Evolutionary conservation across 2,329 filamentous ascomycete genomes (phyloP).

Genomic region (Blastomyces gilchristii): DNA sequence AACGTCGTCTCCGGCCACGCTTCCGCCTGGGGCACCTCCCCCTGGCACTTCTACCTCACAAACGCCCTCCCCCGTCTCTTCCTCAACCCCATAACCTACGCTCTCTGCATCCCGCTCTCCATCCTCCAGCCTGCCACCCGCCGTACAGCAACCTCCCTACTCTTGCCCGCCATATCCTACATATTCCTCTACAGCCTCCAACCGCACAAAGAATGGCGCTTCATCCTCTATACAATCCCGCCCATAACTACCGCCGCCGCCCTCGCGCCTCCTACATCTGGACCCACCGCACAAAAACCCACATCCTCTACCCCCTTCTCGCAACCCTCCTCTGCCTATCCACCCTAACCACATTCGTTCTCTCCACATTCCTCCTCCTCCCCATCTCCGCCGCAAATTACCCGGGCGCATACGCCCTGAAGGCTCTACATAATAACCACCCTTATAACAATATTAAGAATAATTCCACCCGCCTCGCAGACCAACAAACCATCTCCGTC

Average conservation of each 20-base stretch:
- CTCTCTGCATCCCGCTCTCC: constrained; percentile 40
- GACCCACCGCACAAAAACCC: constrained; percentile 52
- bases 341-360: constrained; percentile 48
- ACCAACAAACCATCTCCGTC: constrained; percentile 27
- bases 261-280: constrained; percentile 60
- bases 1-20: constrained; percentile 79
- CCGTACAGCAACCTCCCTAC: constrained; percentile 42
- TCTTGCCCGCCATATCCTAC: constrained; percentile 61
- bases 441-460: neutral
- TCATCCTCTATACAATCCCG: constrained; percentile 82
- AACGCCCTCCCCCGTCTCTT: constrained; percentile 73
- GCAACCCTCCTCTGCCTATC: constrained; percentile 50
- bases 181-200: constrained; percentile 73
- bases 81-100: constrained; percentile 61
- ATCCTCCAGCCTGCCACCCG: constrained; percentile 46
- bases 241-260: constrained; percentile 68
- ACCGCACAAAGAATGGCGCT: constrained; percentile 92
- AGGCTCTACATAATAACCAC: constrained; percentile 26
- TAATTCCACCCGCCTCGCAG: constrained; percentile 9
- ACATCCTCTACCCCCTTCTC: constrained; percentile 44
- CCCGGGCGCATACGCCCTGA: constrained; percentile 73
- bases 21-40: constrained; percentile 75
- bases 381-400: constrained; percentile 83
- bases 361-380: constrained; percentile 61
- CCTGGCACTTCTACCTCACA: constrained; percentile 77